Base-by-base conservation (phyloP, 1,284 basidiomycete species). In the Microbotryomycetes sp. region DNA sequence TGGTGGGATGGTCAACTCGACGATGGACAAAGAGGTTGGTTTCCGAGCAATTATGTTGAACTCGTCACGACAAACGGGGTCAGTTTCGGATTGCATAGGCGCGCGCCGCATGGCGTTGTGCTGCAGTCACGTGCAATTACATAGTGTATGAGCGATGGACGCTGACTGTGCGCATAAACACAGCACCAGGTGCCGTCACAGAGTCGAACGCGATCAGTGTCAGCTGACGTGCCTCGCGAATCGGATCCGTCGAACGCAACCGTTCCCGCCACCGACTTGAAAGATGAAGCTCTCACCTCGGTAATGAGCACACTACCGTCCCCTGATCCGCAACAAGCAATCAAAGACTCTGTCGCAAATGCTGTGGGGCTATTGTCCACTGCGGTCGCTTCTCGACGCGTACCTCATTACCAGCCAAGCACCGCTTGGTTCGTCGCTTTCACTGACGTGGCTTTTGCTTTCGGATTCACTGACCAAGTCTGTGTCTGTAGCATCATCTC, bases 1-100 rank as follows among this genome's bases (percentile, higher is more conserved):
- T 98, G 96, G 96, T 97, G 94, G 94, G 93, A 98, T 74, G 94
- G 96, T 12, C 92, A 97, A 77, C 77, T 96, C 23, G 65, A 69
- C 22, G 70, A 64, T 19, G 72, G 73, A 1, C 69, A 85, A 58
- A 79, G 92, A 70, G 96, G 96, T n/a, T 99, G 94, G 94, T 97
- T 97, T 76, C 94, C 94, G n/a, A 92, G 89, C 69, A 82, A 81
- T 65, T 82, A 80, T 66, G 77, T 79, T 22, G 59, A 58, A 28
- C 60, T 62, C 15, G 45, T 64, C 4, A 42, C 36, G 12, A 19
- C 36, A 19, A 19, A 42, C 36, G 36, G 19, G 36, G 36, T 42
- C 12, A 42, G 36, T 42, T 42, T 42, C 12, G 36, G 9, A 9
- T 42, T 19, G 36, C 12, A 9, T 42, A 12, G 36, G 36, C 36